Evolutionary conservation across 768 basidiomycete species (phyloP), one percentile per base, ranked within the genome.

Genomic region (Coprinopsis strossmayeri): DNA sequence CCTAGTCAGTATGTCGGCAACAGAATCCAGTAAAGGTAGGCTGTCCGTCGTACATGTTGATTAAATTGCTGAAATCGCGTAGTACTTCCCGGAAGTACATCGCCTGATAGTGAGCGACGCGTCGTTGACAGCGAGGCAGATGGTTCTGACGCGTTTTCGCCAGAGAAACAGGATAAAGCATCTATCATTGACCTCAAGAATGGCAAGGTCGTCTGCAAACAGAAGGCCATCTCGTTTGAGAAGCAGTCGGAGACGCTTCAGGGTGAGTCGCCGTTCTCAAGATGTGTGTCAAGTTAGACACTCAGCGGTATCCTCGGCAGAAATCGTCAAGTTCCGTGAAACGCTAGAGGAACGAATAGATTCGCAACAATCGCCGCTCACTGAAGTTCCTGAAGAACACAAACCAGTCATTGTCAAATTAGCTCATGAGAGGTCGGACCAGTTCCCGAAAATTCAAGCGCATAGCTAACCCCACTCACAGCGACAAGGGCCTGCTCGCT

Each of bases 191-290:
- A 89, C 52, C 59, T 90, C 12, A 87, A 78, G 71, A 87, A 85
- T 61, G 87, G 86, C 18, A 91, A 82, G 61, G 76, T 86, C 2
- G 54, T 78, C 10, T 81, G 90, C 59, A 86, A 76, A 63, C 89
- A 91, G 70, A 91, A 87, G 64, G 66, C 74, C 13, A 58, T 82
- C 27, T 78, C 84, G 0, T 78, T 87, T 42, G 86, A 90, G 66
- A 89, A 88, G 62, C 72, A 81, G 56, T 85, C 84, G 4, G 87
- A 90, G 60, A 89, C 88, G 13, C 73, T 91, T 57, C 84, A 86
- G 74, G 88, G 90, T 85, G 50, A 41, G 73, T 61, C 28, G 27
- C 45, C 49, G 42, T 23, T 48, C 7, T 9, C 18, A 26, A 9
- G 25, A n/a, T 18, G 21, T 30, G 34, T 5, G 45, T 35, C 21